Evolutionary conservation across 176 grass and related monocot species (phyloP).

Genomic region (Aegilops umbellulata): DNA sequence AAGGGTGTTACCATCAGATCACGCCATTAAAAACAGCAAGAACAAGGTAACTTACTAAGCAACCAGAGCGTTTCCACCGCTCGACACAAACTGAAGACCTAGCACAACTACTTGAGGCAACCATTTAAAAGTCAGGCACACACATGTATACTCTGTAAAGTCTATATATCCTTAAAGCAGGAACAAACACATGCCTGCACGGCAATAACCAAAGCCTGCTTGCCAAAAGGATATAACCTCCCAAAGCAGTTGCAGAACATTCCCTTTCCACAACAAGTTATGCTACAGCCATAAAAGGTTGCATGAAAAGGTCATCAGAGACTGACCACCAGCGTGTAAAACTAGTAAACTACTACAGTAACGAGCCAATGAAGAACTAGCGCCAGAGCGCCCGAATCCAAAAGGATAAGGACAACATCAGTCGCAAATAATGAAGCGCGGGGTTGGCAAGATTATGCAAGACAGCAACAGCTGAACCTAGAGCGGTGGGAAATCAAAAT

Average conservation of each 20-base stretch:
- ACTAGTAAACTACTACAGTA: background rate
- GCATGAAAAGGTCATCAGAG: constrained; percentile 5
- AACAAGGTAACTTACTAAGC: too few species aligned
- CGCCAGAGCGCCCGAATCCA: background rate
- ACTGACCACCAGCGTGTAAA: background rate
- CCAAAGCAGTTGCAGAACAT: constrained; percentile 26
- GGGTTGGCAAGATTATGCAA: constrained; percentile 1
- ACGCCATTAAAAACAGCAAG: too few species aligned
- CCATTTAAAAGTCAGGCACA: background rate
- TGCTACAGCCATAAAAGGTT: constrained; percentile 12
- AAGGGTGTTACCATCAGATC: too few species aligned
- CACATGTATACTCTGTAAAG: constrained; percentile 4
- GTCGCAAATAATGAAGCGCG: background rate
- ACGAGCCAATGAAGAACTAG: constrained; percentile 16
- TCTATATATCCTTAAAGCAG: background rate
- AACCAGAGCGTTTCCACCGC: too few species aligned
- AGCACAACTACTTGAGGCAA: constrained; percentile 1
- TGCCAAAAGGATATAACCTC: constrained; percentile 17
- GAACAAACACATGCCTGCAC: constrained; percentile 15
- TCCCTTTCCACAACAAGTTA: background rate
- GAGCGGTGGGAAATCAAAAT: background rate
- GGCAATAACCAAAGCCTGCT: constrained; percentile 6
- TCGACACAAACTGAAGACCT: too few species aligned
- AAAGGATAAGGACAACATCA: constrained; percentile 17
- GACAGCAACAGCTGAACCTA: background rate